Conservation (phyloP, 331 rosid genomes). For the Spiraea crenata region DNA sequence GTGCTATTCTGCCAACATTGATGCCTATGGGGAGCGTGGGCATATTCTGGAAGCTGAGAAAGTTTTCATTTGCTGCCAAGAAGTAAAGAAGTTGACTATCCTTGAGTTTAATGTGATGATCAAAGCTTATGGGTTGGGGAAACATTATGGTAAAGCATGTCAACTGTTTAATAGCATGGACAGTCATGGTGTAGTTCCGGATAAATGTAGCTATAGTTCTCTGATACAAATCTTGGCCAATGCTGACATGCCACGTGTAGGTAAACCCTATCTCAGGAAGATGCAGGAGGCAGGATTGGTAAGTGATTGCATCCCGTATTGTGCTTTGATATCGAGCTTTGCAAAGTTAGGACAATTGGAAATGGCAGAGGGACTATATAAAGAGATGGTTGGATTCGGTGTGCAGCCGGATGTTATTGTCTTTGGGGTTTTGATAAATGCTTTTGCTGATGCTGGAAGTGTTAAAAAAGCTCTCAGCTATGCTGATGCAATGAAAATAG, state of each 20-base stretch:
- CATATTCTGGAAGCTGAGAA: conserved; percentile 72
- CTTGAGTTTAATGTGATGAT: conserved; percentile 92
- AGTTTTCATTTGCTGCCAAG: conserved; percentile 63
- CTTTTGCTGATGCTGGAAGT: conserved; percentile 67
- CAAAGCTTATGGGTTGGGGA: conserved; percentile 81
- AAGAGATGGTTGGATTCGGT: conserved; percentile 59
- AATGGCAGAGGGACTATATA: conserved; percentile 57
- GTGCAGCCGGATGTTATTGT: conserved; percentile 72
- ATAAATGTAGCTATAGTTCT: conserved; percentile 69
- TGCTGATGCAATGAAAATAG: conserved; percentile 59
- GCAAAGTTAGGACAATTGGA: conserved; percentile 65
- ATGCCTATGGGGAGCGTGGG: conserved; percentile 85
- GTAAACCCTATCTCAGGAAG: conserved; percentile 58
- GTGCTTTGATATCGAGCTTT: conserved; percentile 75
- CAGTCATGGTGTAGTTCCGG: conserved; percentile 52
- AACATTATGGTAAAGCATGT: conserved; percentile 58
- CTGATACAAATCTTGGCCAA: conserved; percentile 72
- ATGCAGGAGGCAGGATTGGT: conserved; percentile 80
- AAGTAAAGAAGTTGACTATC: conserved; percentile 56
- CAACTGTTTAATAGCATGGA: conserved; percentile 67
- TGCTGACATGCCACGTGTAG: conserved; percentile 59
- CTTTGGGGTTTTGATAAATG: conserved; percentile 79
- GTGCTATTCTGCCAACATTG: conserved; percentile 89
- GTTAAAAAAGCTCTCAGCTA: conserved; percentile 62
- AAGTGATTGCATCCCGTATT: conserved; percentile 66